phyloP scores from a whole-genome alignment of 176 grass and related monocot species.

The Paspalum notatum region DNA sequence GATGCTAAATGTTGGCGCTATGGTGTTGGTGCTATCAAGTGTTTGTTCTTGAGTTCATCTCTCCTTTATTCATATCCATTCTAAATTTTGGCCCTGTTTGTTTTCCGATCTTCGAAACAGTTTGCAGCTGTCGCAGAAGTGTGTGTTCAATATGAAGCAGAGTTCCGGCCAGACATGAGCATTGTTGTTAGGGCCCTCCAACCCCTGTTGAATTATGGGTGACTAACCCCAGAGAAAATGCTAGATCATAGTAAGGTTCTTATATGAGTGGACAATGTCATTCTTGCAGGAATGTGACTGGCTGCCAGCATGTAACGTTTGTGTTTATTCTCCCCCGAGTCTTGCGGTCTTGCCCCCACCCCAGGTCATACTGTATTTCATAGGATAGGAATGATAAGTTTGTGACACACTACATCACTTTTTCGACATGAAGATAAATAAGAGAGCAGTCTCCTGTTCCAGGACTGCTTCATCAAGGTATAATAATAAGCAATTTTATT shows the following conservation, averaged over 20 bases:
- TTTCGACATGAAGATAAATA: too few species aligned
- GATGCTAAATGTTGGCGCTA: not conserved
- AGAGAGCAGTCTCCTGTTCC: too few species aligned
- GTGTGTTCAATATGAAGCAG: conserved; percentile 87
- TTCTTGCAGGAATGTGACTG: conserved; percentile 40
- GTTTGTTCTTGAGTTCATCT: not conserved
- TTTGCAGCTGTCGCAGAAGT: conserved; percentile 73
- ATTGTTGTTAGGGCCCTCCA: conserved; percentile 83
- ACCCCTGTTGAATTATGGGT: conserved; percentile 67
- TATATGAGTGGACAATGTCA: conserved; percentile 23
- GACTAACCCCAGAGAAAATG: conserved; percentile 38
- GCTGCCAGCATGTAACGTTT: conserved; percentile 47
- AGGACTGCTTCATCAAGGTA: too few species aligned
- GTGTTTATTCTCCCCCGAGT: conserved; percentile 51
- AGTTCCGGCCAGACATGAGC: conserved; percentile 83
- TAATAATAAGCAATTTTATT: too few species aligned
- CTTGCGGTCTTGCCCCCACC: too few species aligned
- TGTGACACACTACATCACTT: too few species aligned
- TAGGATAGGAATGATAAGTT: too few species aligned
- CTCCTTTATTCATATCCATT: not conserved
- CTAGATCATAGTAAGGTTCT: conserved; percentile 51
- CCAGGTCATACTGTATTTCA: too few species aligned
- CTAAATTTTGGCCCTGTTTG: not conserved
- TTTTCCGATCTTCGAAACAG: conserved; percentile 49
- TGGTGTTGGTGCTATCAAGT: not conserved